These are phyloP conservation scores for Leishmania turanica DNA, from an alignment of 208 protist genomes.

Conservation along the genomic window DNA sequence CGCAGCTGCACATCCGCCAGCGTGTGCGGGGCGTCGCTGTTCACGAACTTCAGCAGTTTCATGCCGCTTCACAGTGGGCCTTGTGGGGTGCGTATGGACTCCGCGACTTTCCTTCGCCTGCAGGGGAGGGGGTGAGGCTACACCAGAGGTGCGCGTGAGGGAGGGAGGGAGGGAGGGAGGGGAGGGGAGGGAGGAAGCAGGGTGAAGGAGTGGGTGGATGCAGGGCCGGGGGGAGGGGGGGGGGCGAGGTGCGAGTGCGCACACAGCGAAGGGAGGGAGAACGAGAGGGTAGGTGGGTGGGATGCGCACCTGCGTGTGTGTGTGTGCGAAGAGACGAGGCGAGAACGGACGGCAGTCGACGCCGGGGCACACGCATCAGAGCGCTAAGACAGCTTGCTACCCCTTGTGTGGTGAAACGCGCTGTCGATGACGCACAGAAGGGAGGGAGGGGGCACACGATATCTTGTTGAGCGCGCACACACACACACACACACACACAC, in stretches of 20 bases:
- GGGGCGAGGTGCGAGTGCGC: not conserved
- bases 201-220: not conserved
- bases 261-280: not conserved
- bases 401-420: not conserved
- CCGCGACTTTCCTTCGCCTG: not conserved
- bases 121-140: not conserved
- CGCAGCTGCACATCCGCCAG: slow-evolving; percentile 44
- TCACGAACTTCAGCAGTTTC: slow-evolving; percentile 83
- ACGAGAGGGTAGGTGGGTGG: not conserved
- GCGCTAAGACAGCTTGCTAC: too few relatives aligned
- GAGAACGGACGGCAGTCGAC: too few relatives aligned
- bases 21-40: slow-evolving; percentile 74
- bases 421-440: not conserved
- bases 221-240: not conserved
- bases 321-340: too few relatives aligned
- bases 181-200: not conserved
- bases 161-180: not conserved
- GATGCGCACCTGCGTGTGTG: not conserved
- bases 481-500: too few relatives aligned
- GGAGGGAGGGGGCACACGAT: too few relatives aligned
- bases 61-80: slow-evolving; percentile 22
- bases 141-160: not conserved
- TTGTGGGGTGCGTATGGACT: not conserved
- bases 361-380: too few relatives aligned
- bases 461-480: not conserved